Evolutionary conservation across 208 protist genomes (phyloP), one percentile per base, ranked within the genome.

Genomic region (Zelonia costaricensis): DNA sequence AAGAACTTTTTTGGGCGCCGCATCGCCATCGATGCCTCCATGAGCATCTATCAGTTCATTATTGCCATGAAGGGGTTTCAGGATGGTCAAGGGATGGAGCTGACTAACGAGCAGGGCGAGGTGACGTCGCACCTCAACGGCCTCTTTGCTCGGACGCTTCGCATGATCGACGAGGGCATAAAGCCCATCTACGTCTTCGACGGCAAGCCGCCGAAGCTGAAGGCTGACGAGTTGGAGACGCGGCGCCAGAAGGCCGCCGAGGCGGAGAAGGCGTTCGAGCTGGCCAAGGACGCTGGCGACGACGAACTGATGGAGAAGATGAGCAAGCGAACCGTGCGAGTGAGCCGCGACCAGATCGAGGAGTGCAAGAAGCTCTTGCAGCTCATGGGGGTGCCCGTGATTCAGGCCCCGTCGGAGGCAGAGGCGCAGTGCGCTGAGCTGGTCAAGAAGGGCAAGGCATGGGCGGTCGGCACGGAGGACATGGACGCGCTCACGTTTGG

Each of bases 401-500:
- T 99, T 4, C 77, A 98, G 69, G 98, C 98, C n/a, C 94, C 96
- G 12, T 90, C 82, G 27, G 98, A 99, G 75, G 98, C 99, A 16
- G 98, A 99, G 74, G 98, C 98, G 38, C 98, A 99, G 86, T 99
- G 99, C 72, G 99, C 99, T 3, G 97, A 93, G 56, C 69, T 99
- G 10, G 84, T 90, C 27, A 93, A 96, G 69, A 86, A 69, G 28
- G 97, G 96, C 3, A 92, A 97, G 54, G 97, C 98, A 28, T 99
- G 88, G 86, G 99, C 96, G 0, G 98, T 98, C 4, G 98, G 84
- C 9, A 99, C 99, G 16, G 98, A 99, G 76, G 99, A 99, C 80
- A 99, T 99, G 98, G 99, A 99, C 72, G 87, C 98, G 12, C 90
- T 99, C 2, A 99, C 98, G 1, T 99, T 99, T 74, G 98, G 98